Evolutionary conservation across 2,329 filamentous ascomycete species (phyloP).

Genomic region (Arthrobotrys sphaeroides): DNA sequence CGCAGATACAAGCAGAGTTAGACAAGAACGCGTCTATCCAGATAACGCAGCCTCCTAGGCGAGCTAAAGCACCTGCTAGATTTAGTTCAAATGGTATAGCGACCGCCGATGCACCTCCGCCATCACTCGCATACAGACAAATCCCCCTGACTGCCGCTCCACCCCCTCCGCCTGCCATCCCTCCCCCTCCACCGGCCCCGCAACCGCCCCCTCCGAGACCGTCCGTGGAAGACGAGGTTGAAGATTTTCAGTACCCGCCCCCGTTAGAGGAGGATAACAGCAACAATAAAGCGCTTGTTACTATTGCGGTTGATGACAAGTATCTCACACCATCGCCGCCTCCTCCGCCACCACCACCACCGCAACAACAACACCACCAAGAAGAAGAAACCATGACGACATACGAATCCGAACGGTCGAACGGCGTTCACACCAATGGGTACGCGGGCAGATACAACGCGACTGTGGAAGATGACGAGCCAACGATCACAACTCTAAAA

Average conservation of each 20-base stretch:
- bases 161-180: slow-evolving; percentile 50
- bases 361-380: not conserved
- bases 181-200: slow-evolving; percentile 50
- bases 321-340: too few relatives aligned
- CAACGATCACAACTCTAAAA: slow-evolving; percentile 30
- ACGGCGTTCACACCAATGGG: slow-evolving; percentile 55
- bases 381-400: slow-evolving; percentile 35
- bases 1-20: slow-evolving; percentile 51
- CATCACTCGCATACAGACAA: slow-evolving; percentile 57
- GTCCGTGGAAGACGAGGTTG: slow-evolving; percentile 46
- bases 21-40: slow-evolving; percentile 54
- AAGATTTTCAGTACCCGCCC: slow-evolving; percentile 49
- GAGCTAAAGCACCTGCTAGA: slow-evolving; percentile 55
- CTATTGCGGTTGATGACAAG: slow-evolving; percentile 43
- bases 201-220: slow-evolving; percentile 47
- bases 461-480: slow-evolving; percentile 55
- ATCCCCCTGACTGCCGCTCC: slow-evolving; percentile 54
- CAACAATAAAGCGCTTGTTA: slow-evolving; percentile 17
- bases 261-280: slow-evolving; percentile 36
- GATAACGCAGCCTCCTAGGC: slow-evolving; percentile 48
- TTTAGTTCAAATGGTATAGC: slow-evolving; percentile 59
- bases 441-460: slow-evolving; percentile 39
- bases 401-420: slow-evolving; percentile 48
- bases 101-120: slow-evolving; percentile 57
- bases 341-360: too few relatives aligned